Evolutionary conservation across 2,329 filamentous ascomycete species (phyloP).

Genomic region (Mariannaea elegans): DNA sequence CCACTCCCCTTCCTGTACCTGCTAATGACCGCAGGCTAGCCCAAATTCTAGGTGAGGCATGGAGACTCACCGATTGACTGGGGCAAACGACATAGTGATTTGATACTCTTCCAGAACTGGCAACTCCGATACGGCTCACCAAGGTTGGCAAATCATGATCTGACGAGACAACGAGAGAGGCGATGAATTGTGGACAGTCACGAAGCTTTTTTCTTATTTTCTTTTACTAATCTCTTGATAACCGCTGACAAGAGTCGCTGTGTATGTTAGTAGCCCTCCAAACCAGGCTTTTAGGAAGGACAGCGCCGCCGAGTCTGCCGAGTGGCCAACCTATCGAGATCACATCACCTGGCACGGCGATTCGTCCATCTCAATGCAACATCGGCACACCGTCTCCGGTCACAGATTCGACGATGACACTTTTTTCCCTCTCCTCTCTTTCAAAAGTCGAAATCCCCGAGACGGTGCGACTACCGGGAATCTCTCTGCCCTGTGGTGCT

Average conservation of each 20-base stretch:
- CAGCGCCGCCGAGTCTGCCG: slow-evolving; percentile 26
- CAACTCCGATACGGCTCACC: background rate
- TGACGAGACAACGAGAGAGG: background rate
- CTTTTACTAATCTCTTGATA: slow-evolving; percentile 33
- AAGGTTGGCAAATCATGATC: background rate
- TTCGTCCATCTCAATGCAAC: slow-evolving; percentile 7
- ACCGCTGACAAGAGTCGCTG: slow-evolving; percentile 16
- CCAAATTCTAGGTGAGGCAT: slow-evolving; percentile 14
- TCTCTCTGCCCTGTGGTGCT: too few species aligned
- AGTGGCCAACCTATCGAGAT: slow-evolving; percentile 10
- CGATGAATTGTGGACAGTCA: background rate
- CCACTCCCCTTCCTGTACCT: too few species aligned
- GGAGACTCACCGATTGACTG: slow-evolving; percentile 6
- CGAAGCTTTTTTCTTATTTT: slow-evolving; percentile 9
- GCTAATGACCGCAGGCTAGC: background rate
- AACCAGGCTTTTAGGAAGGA: slow-evolving; percentile 1
- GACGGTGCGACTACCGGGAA: too few species aligned
- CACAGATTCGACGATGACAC: slow-evolving; percentile 8
- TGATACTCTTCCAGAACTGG: slow-evolving; percentile 1
- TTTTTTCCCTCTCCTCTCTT: slow-evolving; percentile 4
- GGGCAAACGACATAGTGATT: background rate
- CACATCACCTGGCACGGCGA: slow-evolving; percentile 1
- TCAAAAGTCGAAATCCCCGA: slow-evolving; percentile 12
- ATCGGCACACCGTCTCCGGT: slow-evolving; percentile 15
- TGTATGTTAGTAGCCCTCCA: background rate